phyloP scores from a whole-genome alignment of 345 rosid genomes.

The Syzygium aromaticum region DNA sequence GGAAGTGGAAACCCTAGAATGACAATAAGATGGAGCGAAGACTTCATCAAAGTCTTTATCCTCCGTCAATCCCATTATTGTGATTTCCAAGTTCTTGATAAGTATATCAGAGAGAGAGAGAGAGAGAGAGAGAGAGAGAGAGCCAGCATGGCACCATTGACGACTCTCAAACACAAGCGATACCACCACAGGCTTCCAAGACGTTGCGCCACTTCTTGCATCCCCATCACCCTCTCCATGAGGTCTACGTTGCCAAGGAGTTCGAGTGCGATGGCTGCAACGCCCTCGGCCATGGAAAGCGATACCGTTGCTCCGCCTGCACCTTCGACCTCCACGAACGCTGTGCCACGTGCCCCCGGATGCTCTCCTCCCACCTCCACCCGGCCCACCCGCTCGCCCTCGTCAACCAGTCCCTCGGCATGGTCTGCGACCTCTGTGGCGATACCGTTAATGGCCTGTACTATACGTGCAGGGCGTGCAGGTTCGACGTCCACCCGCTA shows the following conservation, averaged over 20 bases:
- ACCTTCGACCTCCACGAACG: constrained; percentile 30
- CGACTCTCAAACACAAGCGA: background rate
- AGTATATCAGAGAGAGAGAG: background rate
- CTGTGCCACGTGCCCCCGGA: constrained; percentile 23
- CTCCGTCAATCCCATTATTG: background rate
- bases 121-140: too few relatives aligned
- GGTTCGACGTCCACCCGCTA: constrained; percentile 25
- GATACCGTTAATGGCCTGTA: constrained; percentile 21
- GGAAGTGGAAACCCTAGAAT: too few relatives aligned
- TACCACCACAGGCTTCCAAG: background rate
- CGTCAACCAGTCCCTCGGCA: background rate
- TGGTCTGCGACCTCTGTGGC: constrained; percentile 20
- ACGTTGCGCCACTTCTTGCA: constrained; percentile 11
- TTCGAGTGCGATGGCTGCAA: constrained; percentile 32
- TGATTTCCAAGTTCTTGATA: background rate
- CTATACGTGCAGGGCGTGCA: constrained; percentile 27
- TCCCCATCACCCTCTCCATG: constrained; percentile 12
- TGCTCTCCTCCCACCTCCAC: constrained; percentile 24
- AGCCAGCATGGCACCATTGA: too few relatives aligned
- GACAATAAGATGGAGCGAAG: background rate
- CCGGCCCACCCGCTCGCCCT: constrained; percentile 19
- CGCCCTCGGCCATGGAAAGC: constrained; percentile 15
- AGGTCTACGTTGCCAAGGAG: constrained; percentile 1
- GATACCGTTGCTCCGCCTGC: constrained; percentile 17
- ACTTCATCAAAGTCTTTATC: background rate